Evolutionary conservation across 75 land plant genomes (phyloP), one percentile per base, ranked within the genome.

Genomic region (Isoetes taiwanensis): DNA sequence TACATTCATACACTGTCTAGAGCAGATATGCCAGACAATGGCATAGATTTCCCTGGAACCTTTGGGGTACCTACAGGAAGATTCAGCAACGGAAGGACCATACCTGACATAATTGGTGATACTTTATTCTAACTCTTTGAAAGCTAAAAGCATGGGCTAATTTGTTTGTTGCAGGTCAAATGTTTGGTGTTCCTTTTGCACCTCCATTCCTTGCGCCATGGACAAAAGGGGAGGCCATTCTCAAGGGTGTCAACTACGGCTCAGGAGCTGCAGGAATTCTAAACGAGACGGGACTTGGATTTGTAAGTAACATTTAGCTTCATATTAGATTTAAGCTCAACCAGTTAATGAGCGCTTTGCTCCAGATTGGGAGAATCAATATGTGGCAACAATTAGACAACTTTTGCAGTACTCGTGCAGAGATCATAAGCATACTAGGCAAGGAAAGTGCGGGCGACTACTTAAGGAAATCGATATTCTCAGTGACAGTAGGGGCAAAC

Each of bases 191-290:
- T 46, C 50, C 50, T 19, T 46, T 19, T n/a, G 50, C 72, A 21
- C 93, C 93, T 29, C 83, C 91, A 3, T 89, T 77, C 56, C 48
- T 86, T 59, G 91, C 74, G 32, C 91, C 91, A 1, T 63, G 67
- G 0, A 69, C 83, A 26, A 40, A 28, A 0, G 91, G 91, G 12
- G 10, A 39, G 10, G 53, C 59, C 16, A 54, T 86, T 20, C 60
- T 85, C 5, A 34, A 64, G 3, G 96, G 93, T 2, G 93, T 86
- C 27, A 89, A 86, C 58, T 89, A 82, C 61, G 96, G 78, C 12
- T 89, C 93, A 24, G 96, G 83, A 14, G 83, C 75, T 16, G 83
- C 75, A 25, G 96, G 96, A 35, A 89, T 86, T 14, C 75, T 89
- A 0, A 80, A 89, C 59, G 14, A 71, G 1, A 85, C 81, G 3